Conservation (phyloP, 2,329 filamentous ascomycete species). For the Aspergillus caelatus region DNA sequence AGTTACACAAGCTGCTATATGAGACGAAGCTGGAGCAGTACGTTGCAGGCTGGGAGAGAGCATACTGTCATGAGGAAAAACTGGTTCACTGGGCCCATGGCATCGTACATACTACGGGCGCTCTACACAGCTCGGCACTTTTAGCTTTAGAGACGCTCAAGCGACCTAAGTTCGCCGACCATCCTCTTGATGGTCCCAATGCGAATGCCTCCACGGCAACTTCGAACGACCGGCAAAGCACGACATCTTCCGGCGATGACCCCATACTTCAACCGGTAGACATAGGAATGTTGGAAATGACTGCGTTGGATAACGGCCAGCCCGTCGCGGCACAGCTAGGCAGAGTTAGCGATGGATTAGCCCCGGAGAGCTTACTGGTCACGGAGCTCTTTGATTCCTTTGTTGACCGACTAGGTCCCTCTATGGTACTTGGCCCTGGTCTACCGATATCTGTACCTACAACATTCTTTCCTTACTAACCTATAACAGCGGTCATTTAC, state of each 20-base stretch:
- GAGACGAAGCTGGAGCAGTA: conserved; percentile 93
- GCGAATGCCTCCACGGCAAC: conserved; percentile 5
- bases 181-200: neutral
- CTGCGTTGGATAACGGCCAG: neutral
- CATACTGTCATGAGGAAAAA: conserved; percentile 76
- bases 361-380: conserved; percentile 45
- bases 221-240: conserved; percentile 15
- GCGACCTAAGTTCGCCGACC: conserved; percentile 50
- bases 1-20: conserved; percentile 74
- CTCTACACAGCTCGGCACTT: conserved; percentile 82
- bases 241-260: neutral
- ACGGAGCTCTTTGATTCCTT: conserved; percentile 91
- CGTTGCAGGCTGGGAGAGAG: conserved; percentile 73
- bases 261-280: neutral
- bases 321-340: neutral
- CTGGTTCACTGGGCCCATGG: conserved; percentile 83
- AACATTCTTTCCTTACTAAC: conserved; percentile 14
- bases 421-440: conserved; percentile 61
- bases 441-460: neutral
- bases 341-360: accelerated
- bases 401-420: conserved; percentile 83
- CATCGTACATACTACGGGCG: conserved; percentile 85
- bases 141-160: conserved; percentile 84
- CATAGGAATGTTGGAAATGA: neutral
- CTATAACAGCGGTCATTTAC: conserved; percentile 73